phyloP scores from a whole-genome alignment of 805 yeast species.

The Zygotorulaspora florentina region DNA sequence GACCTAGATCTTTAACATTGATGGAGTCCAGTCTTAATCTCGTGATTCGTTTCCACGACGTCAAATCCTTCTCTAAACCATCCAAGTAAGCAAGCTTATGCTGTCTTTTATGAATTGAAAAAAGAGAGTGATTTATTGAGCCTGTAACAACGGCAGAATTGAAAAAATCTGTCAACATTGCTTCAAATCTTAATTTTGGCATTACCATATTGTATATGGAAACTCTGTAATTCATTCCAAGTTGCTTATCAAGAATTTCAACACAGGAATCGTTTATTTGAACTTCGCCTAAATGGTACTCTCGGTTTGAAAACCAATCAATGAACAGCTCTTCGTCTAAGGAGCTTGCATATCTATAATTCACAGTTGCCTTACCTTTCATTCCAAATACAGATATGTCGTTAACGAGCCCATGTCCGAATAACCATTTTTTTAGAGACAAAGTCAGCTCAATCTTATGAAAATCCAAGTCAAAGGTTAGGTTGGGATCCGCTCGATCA shows the following conservation, averaged over 20 bases:
- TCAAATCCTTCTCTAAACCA: constrained; percentile 35
- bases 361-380: constrained; percentile 59
- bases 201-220: constrained; percentile 63
- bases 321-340: constrained; percentile 22
- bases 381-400: constrained; percentile 76
- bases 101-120: constrained; percentile 73
- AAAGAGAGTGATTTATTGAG: constrained; percentile 67
- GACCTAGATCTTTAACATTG: constrained; percentile 37
- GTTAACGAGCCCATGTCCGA: constrained; percentile 79
- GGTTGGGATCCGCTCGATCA: constrained; percentile 18
- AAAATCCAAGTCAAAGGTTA: constrained; percentile 73
- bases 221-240: constrained; percentile 36
- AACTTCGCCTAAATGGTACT: constrained; percentile 43
- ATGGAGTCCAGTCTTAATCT: constrained; percentile 42
- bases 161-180: constrained; percentile 61
- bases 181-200: constrained; percentile 53
- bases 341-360: constrained; percentile 47
- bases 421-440: constrained; percentile 79
- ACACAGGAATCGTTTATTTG: constrained; percentile 33
- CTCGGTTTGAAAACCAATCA: constrained; percentile 34
- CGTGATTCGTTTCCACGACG: constrained; percentile 49
- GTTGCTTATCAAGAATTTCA: constrained; percentile 22
- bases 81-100: constrained; percentile 46
- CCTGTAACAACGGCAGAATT: constrained; percentile 71
- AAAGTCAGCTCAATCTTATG: constrained; percentile 77